These are phyloP conservation scores for Candida tibetensis DNA, from an alignment of 805 yeast genomes.

Conservation along the genomic window DNA sequence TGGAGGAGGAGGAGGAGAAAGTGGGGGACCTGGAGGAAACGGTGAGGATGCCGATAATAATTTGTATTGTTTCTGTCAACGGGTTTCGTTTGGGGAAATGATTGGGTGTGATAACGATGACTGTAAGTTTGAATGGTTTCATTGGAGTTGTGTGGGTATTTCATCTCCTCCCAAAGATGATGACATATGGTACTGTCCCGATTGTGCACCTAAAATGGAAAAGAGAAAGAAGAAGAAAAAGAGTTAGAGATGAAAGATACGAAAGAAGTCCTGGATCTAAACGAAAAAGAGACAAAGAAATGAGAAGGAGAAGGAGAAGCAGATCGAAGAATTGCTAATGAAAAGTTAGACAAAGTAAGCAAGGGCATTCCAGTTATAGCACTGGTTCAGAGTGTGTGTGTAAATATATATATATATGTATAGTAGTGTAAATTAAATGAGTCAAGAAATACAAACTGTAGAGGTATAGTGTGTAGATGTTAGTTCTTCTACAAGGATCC, in stretches of 20 bases:
- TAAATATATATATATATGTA: too few species aligned
- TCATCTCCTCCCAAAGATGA: constrained; percentile 86
- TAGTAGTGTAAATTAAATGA: too few species aligned
- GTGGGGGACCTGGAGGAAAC: constrained; percentile 26
- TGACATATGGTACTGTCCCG: constrained; percentile 84
- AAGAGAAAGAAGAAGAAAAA: constrained; percentile 42
- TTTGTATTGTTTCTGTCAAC: constrained; percentile 85
- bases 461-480: too few species aligned
- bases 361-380: too few species aligned
- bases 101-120: constrained; percentile 91
- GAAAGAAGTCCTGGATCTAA: too few species aligned
- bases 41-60: constrained; percentile 44
- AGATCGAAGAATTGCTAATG: too few species aligned
- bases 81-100: constrained; percentile 94
- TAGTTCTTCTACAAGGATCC: too few species aligned
- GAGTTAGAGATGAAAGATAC: constrained; percentile 11
- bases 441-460: too few species aligned
- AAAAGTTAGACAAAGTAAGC: too few species aligned
- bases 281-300: too few species aligned
- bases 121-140: constrained; percentile 94
- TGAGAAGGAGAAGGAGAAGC: too few species aligned
- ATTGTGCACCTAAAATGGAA: constrained; percentile 57
- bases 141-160: constrained; percentile 90
- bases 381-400: too few species aligned
- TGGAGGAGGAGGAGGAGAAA: not conserved